A percentile compares a stretch with the other conserved stretches of the same genome.
phyloP scores from a whole-genome alignment of 2,329 filamentous ascomycete species.

The Aspergillus sergii region DNA sequence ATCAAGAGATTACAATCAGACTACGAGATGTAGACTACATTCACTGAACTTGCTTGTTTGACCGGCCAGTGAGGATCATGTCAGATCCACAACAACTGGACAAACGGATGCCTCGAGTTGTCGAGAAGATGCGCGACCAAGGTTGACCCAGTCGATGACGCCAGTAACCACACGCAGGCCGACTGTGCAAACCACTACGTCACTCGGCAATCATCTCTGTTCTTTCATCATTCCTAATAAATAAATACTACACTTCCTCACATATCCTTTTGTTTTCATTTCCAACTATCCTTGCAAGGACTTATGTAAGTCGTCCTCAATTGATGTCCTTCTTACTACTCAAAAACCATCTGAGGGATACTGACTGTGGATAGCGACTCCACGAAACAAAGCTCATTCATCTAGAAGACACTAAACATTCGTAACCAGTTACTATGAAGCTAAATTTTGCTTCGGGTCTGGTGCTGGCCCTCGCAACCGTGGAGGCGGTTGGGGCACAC shows the following conservation, averaged over 20 bases:
- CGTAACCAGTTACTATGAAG: slow-evolving; percentile 66
- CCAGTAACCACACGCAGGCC: slow-evolving; percentile 13
- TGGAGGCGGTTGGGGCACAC: slow-evolving; percentile 68
- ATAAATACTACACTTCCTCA: not conserved
- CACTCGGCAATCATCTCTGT: slow-evolving; percentile 35
- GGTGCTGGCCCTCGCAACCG: slow-evolving; percentile 69
- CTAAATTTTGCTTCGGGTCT: slow-evolving; percentile 69
- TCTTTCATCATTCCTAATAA: slow-evolving; percentile 6
- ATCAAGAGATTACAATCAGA: not conserved
- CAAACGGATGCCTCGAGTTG: not conserved
- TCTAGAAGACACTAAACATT: not conserved
- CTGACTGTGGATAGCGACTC: not conserved
- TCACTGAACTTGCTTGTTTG: not conserved
- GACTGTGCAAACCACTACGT: slow-evolving; percentile 27
- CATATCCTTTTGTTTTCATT: not conserved
- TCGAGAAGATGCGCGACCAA: slow-evolving; percentile 4
- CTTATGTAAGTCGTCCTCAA: not conserved
- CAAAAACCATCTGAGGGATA: not conserved
- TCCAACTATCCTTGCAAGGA: slow-evolving; percentile 1
- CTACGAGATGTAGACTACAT: not conserved
- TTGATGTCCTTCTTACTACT: not conserved
- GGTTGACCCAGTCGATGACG: slow-evolving; percentile 21
- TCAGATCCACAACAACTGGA: not conserved
- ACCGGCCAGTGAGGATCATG: not conserved
- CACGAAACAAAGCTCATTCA: not conserved